Evolutionary conservation across 1,284 basidiomycete species (phyloP), one percentile per base, ranked within the genome.

Genomic region (Trichosporon faecale): DNA sequence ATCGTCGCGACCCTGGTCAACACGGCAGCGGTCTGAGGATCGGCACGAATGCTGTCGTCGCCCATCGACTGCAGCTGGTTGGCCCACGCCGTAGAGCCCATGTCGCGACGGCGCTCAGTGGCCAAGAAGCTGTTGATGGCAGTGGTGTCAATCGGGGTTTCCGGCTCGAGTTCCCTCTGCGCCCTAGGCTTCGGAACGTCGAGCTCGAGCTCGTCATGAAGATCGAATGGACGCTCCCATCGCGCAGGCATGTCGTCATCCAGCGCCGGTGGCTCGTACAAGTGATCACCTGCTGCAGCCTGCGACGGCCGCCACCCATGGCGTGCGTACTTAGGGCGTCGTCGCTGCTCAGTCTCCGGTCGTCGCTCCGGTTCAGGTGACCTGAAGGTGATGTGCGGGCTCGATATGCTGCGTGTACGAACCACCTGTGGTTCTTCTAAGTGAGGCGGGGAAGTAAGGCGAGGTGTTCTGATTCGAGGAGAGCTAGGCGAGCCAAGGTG

Each of bases 1-100:
- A 18, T 61, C 5, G 57, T 31, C 29, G 57, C 57, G 6, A 31
- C 57, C 8, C 57, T 16, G 16, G 57, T 61, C 12, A 61, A 14
- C 27, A 31, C 27, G 57, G 57, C 27, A 18, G 57, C 57, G 5
- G 57, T 31, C 27, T 61, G 57, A 5, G 57, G 57, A 18, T 61
- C 57, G 18, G 27, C 57, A 18, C 57, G 57, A 8, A 61, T 61
- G 57, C 29, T 61, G 16, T 31, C 29, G 16, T 31, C 29, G 12
- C 57, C 57, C 57, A 61, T 31, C 57, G 27, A 21, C 29, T 61
- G 27, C 29, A 61, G 57, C 57, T 61, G 57, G 57, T 61, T 61
- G 11, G 57, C 57, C 29, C 29, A 61, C 14, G 11, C 29, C 2
- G 57, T 31, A 4, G 57, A 31, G 6, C 57, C 57, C 7, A 29